Conservation (phyloP, 768 basidiomycete genomes). For the Trichaptum fuscoviolaceum region DNA sequence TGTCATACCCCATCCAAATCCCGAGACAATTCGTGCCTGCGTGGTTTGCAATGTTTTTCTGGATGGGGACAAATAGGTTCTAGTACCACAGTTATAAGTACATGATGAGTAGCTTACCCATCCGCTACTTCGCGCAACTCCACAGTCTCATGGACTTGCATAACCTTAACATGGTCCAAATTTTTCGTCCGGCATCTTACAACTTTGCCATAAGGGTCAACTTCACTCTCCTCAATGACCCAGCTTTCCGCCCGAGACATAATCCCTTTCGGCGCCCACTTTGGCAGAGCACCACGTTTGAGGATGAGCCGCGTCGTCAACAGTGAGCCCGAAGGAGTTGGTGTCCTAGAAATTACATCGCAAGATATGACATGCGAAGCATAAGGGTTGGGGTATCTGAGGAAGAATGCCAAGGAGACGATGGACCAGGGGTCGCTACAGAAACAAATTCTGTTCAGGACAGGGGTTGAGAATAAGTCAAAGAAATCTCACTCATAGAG, state of each 20-base stretch:
- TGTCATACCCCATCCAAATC: slow-evolving; percentile 87
- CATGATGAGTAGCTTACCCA: slow-evolving; percentile 51
- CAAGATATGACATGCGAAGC: slow-evolving; percentile 91
- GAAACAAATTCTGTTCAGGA: slow-evolving; percentile 15
- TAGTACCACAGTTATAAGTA: neutral
- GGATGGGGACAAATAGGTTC: slow-evolving; percentile 7
- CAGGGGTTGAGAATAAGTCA: slow-evolving; percentile 1
- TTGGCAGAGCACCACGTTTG: slow-evolving; percentile 85
- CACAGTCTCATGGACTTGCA: slow-evolving; percentile 87
- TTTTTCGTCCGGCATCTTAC: slow-evolving; percentile 82
- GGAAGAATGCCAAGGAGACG: slow-evolving; percentile 88
- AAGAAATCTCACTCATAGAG: slow-evolving; percentile 45
- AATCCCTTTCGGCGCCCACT: slow-evolving; percentile 86
- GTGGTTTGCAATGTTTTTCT: slow-evolving; percentile 83
- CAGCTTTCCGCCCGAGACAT: slow-evolving; percentile 84
- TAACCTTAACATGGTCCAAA: slow-evolving; percentile 88
- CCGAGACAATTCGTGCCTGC: slow-evolving; percentile 81
- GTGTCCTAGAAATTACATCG: slow-evolving; percentile 84
- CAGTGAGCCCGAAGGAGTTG: slow-evolving; percentile 69
- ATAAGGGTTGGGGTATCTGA: slow-evolving; percentile 95
- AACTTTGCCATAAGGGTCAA: slow-evolving; percentile 75
- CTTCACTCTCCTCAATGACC: slow-evolving; percentile 93
- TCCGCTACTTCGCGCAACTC: slow-evolving; percentile 61
- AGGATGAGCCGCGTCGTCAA: slow-evolving; percentile 87
- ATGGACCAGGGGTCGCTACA: slow-evolving; percentile 89